Base-by-base conservation (phyloP, 768 basidiomycete species). In the Austroboletus festivus region DNA sequence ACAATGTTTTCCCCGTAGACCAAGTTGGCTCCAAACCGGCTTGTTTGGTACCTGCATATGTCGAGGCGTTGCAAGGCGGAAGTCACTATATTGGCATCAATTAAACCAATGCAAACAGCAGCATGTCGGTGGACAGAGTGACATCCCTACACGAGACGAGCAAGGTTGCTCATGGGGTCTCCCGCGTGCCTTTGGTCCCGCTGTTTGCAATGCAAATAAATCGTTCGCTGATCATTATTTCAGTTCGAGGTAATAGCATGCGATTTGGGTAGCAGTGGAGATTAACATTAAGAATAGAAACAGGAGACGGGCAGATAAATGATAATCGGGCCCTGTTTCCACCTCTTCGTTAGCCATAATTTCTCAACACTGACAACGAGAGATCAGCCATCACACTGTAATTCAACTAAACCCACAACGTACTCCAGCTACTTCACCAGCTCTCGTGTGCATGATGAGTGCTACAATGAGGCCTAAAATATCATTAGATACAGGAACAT, bases 371-470 rank as follows among this genome's bases (percentile, higher is more conserved):
- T 66, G 26, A 37, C 28, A 6, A 28, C 16, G 34, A 9, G 38
- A 37, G n/a, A n/a, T 62, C 22, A 47, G 41, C 21, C 2, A 13
- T 15, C 22, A 15, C 3, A 11, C 12, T 24, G 22, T 20, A 20
- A 5, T 10, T 24, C 13, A 9, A 13, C 31, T 6, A 15, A n/a
- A n/a, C n/a, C n/a, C n/a, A n/a, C 37, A 7, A 46, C 54, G 50
- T 42, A 66, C 64, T 28, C 55, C 38, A 34, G 52, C 44, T n/a
- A 54, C n/a, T 44, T 63, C 59, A 41, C 60, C 54, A 38, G 85
- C 73, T 62, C 74, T 80, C 54, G 89, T 91, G 76, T 93, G 93
- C 86, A 95, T 90, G 75, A 95, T 95, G 40, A 96, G 83, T 13
- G 93, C 93, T 55, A 95, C 93, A 63, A 95, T 95, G 53, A 95